Conservation (phyloP, 2,329 filamentous ascomycete genomes). For the Neopestalotiopsis rosae region DNA sequence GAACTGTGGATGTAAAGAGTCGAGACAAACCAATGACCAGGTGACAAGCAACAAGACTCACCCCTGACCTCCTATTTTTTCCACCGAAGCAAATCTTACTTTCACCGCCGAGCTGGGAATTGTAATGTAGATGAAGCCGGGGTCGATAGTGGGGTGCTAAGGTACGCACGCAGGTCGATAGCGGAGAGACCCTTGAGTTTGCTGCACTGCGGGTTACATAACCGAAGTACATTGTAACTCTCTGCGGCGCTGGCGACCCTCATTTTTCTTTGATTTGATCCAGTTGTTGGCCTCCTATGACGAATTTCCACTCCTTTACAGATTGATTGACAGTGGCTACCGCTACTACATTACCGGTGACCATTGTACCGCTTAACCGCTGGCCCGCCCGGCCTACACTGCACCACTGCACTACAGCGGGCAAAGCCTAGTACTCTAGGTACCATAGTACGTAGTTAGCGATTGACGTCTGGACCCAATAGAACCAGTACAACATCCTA, state of each 20-base stretch:
- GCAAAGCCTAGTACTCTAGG: not conserved
- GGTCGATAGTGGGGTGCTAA: conserved; percentile 8
- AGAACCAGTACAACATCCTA: not conserved
- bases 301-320: conserved; percentile 14
- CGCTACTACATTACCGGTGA: not conserved
- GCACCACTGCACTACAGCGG: too few species aligned
- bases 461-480: not conserved
- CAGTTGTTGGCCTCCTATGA: conserved; percentile 11
- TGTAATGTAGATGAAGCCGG: conserved; percentile 1
- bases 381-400: not conserved
- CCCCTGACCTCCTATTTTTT: not conserved
- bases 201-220: conserved; percentile 4
- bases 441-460: not conserved
- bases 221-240: not conserved
- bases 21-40: not conserved
- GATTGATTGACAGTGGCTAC: conserved; percentile 1
- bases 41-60: not conserved
- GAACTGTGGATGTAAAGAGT: not conserved
- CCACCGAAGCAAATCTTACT: conserved; percentile 1
- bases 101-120: not conserved
- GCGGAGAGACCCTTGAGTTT: not conserved
- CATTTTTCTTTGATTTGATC: conserved; percentile 4
- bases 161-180: not conserved
- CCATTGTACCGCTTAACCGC: not conserved
- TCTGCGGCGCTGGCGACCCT: conserved; percentile 10